Evolutionary conservation across 305 asterid genomes (phyloP).

Genomic region (Fraxinus paxiana): DNA sequence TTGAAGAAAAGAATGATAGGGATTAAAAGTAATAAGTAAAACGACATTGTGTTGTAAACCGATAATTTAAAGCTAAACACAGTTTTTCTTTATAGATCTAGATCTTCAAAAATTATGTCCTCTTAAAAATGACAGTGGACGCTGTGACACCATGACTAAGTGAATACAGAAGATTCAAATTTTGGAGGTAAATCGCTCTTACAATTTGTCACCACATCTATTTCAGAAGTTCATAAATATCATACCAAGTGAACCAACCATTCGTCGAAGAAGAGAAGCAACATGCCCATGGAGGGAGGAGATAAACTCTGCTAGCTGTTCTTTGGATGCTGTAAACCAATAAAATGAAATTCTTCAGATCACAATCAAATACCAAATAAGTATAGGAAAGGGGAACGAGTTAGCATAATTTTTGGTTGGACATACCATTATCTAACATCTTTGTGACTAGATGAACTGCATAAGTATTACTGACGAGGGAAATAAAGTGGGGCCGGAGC

Average conservation of each 20-base stretch:
- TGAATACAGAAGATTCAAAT: not conserved
- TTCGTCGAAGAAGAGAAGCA: constrained; percentile 78
- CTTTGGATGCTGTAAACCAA: constrained; percentile 66
- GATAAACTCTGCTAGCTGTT: constrained; percentile 67
- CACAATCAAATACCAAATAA: not conserved
- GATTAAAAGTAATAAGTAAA: not conserved
- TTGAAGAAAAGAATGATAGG: not conserved
- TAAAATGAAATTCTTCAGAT: not conserved
- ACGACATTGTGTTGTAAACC: not conserved
- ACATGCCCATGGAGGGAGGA: constrained; percentile 91
- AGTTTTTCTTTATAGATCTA: not conserved
- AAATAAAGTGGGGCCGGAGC: constrained; percentile 67
- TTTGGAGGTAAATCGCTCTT: not conserved
- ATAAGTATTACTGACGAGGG: constrained; percentile 65
- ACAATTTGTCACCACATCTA: not conserved
- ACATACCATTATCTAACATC: constrained; percentile 74
- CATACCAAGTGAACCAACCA: constrained; percentile 95
- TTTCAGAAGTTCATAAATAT: constrained; percentile 4
- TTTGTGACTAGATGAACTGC: constrained; percentile 84
- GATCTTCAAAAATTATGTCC: not conserved
- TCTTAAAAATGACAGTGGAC: not conserved
- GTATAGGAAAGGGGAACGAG: not conserved
- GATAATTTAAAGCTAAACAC: not conserved
- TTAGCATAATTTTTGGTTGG: constrained; percentile 1
- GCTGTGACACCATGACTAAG: not conserved